Percentiles rank a stretch among this genome's conserved stretches.
These are phyloP conservation scores for Tinospora cordifolia DNA, from an alignment of 164 flowering plant species.

Conservation along the genomic window DNA sequence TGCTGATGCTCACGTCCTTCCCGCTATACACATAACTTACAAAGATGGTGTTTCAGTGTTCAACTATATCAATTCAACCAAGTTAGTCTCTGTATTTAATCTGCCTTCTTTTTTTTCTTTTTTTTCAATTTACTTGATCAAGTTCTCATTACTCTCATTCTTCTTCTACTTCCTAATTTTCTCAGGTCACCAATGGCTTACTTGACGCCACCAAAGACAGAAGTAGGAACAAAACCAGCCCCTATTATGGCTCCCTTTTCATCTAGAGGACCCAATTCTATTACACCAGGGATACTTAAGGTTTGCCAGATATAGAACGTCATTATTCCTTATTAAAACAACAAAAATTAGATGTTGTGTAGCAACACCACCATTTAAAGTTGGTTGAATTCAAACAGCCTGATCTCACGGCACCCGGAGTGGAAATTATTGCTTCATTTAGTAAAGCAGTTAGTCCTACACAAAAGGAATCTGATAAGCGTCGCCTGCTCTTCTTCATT, in stretches of 20 bases:
- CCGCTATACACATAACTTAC: slow-evolving; percentile 35
- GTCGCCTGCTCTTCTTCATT: slow-evolving; percentile 7
- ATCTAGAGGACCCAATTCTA: slow-evolving; percentile 54
- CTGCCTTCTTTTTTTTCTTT: too few relatives aligned
- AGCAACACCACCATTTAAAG: background rate
- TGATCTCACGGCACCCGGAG: slow-evolving; percentile 27
- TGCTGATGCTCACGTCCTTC: slow-evolving; percentile 36
- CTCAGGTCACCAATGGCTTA: slow-evolving; percentile 41
- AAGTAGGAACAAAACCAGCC: slow-evolving; percentile 44
- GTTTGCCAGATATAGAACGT: slow-evolving; percentile 17
- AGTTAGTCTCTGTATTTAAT: slow-evolving; percentile 17
- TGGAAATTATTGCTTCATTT: slow-evolving; percentile 24
- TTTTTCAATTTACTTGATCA: too few relatives aligned
- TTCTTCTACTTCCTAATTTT: background rate
- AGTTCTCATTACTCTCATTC: background rate
- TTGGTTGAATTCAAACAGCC: slow-evolving; percentile 16
- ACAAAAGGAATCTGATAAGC: background rate
- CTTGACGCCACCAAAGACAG: slow-evolving; percentile 36
- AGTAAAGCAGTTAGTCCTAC: slow-evolving; percentile 7
- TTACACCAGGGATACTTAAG: slow-evolving; percentile 67
- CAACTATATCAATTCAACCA: slow-evolving; percentile 38
- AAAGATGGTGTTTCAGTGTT: slow-evolving; percentile 29
- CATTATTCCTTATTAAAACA: background rate
- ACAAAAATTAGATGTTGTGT: background rate
- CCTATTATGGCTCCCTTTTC: slow-evolving; percentile 75